Evolutionary conservation across 2,329 filamentous ascomycete species (phyloP).

Genomic region (Fonsecaea multimorphosa): DNA sequence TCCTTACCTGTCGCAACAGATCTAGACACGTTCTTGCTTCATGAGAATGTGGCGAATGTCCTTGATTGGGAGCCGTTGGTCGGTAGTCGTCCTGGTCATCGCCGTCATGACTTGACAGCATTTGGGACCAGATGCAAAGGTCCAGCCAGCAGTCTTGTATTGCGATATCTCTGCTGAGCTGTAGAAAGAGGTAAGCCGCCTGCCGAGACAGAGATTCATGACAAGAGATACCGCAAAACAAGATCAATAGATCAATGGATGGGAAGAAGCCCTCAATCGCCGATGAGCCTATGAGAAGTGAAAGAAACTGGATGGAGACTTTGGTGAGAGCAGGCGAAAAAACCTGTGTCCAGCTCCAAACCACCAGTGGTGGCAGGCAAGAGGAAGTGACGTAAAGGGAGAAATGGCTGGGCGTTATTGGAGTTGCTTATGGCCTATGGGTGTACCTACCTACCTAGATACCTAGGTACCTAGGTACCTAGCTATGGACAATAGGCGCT

Average conservation of each 20-base stretch:
- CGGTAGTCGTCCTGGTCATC: too few relatives aligned
- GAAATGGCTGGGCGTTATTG: background rate
- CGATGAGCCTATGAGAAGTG: background rate
- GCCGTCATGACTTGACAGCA: too few relatives aligned
- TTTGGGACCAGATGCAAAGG: too few relatives aligned
- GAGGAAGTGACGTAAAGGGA: background rate
- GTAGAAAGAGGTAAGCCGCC: background rate
- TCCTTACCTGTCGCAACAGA: background rate
- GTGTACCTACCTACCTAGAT: too few relatives aligned
- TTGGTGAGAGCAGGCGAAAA: background rate
- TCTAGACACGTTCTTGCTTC: background rate
- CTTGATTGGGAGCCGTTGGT: too few relatives aligned
- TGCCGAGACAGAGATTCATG: background rate
- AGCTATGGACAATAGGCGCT: background rate
- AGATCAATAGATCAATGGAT: background rate
- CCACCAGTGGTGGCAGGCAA: too few relatives aligned
- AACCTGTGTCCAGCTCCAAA: background rate
- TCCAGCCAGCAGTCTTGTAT: too few relatives aligned
- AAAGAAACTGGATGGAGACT: background rate
- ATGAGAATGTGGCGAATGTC: too few relatives aligned
- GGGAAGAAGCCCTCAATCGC: background rate
- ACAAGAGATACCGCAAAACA: background rate
- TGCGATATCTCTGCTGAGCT: too few relatives aligned
- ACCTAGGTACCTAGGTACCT: too few relatives aligned
- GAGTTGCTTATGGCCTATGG: background rate